phyloP scores from a whole-genome alignment of 2,329 filamentous ascomycete species.

The Pseudogymnoascus sp. region DNA sequence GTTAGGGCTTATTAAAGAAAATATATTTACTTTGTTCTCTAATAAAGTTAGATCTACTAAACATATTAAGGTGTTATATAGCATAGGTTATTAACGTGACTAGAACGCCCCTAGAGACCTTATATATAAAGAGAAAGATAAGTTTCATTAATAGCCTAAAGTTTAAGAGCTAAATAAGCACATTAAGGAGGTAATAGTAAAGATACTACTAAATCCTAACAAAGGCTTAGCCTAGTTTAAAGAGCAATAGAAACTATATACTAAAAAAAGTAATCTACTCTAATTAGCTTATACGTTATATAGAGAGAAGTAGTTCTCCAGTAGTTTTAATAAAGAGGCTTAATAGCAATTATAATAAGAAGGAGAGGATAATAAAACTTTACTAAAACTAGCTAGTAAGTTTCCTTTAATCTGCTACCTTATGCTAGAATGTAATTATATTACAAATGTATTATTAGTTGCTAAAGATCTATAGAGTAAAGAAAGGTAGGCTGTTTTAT shows the following conservation, averaged over 20 bases:
- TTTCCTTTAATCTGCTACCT: too few species aligned
- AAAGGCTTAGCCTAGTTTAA: not conserved
- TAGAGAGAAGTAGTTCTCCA: too few species aligned
- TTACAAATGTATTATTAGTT: too few species aligned
- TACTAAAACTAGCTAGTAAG: too few species aligned
- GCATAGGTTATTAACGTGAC: constrained; percentile 4
- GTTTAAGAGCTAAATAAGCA: not conserved
- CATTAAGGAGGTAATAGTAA: not conserved
- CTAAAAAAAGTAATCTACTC: not conserved
- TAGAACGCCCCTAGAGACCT: not conserved
- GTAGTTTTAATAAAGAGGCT: too few species aligned
- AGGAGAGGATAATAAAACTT: too few species aligned
- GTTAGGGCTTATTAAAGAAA: too few species aligned
- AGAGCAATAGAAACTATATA: constrained; percentile 1
- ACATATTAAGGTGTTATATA: not conserved
- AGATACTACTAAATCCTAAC: not conserved
- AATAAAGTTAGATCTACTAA: not conserved
- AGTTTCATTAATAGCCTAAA: not conserved
- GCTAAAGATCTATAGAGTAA: too few species aligned
- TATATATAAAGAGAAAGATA: not conserved
- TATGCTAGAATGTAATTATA: too few species aligned
- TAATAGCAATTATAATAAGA: rapidly evolving
- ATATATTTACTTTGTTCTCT: not conserved
- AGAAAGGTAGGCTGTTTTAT: too few species aligned
- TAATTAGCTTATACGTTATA: too few species aligned